Evolutionary conservation across 805 yeast species (phyloP).

Genomic region (Ogataea naganishii): DNA sequence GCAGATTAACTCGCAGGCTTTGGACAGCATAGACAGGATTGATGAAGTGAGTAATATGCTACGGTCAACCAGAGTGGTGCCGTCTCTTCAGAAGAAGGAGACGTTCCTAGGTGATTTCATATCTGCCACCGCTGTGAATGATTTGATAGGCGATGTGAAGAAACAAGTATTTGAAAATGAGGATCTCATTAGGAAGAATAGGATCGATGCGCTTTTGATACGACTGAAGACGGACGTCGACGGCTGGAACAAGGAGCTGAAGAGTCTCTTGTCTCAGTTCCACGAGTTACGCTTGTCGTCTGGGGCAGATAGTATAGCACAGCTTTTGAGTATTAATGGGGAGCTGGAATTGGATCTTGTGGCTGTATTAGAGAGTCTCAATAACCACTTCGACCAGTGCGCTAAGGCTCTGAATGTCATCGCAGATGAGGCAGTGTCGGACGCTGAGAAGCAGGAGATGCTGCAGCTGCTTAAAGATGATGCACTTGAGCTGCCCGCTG

Average conservation of each 20-base stretch:
- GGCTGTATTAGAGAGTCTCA: slow-evolving; percentile 55
- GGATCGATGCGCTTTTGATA: slow-evolving; percentile 17
- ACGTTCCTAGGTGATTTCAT: slow-evolving; percentile 37
- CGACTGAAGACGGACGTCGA: slow-evolving; percentile 18
- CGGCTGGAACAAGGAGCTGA: slow-evolving; percentile 15
- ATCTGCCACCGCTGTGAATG: slow-evolving; percentile 29
- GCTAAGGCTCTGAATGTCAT: slow-evolving; percentile 33
- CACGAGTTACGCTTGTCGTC: slow-evolving; percentile 9
- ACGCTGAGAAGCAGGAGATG: slow-evolving; percentile 28
- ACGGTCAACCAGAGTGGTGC: slow-evolving; percentile 27
- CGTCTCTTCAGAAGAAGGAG: slow-evolving; percentile 14
- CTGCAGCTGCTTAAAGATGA: slow-evolving; percentile 43
- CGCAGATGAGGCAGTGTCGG: slow-evolving; percentile 18
- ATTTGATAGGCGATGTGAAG: slow-evolving; percentile 22
- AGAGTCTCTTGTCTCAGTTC: slow-evolving; percentile 15
- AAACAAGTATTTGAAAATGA: slow-evolving; percentile 20
- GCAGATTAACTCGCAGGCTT: slow-evolving; percentile 14
- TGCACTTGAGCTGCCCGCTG: slow-evolving; percentile 46
- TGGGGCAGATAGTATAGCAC: slow-evolving; percentile 13
- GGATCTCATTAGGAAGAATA: slow-evolving; percentile 17
- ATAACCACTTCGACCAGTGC: slow-evolving; percentile 82
- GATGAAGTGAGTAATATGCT: slow-evolving; percentile 23
- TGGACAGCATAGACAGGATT: slow-evolving; percentile 24
- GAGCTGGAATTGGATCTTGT: slow-evolving; percentile 64
- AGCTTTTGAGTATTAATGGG: slow-evolving; percentile 29